These are phyloP conservation scores for Lunasporangiospora selenospora DNA, from an alignment of 192 early-diverging fungal species.

Conservation along the genomic window DNA sequence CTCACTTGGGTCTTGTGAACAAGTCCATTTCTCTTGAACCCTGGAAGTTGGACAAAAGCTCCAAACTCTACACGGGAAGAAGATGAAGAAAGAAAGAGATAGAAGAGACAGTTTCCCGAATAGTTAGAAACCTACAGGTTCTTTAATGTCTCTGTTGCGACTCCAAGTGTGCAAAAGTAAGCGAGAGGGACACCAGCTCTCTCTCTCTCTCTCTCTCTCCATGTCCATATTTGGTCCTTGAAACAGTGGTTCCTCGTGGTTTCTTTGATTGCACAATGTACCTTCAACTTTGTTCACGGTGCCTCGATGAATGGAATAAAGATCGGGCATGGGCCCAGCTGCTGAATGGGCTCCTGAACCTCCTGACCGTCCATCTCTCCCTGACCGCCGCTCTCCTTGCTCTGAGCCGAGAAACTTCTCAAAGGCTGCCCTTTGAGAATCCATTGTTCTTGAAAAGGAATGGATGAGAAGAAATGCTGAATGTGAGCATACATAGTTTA, in stretches of 20 bases:
- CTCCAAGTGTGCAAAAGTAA: no score
- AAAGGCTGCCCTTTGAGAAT: constrained; percentile 49
- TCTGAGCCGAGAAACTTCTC: constrained; percentile 43
- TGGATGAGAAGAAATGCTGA: no score
- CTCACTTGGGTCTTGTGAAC: constrained; percentile 49
- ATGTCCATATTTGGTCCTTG: no score
- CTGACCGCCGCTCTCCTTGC: constrained; percentile 3
- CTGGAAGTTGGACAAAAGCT: constrained; percentile 49
- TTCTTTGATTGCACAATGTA: background rate
- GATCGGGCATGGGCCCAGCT: constrained; percentile 37
- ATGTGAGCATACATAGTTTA: no score
- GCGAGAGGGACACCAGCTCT: no score
- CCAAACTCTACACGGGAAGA: constrained; percentile 53
- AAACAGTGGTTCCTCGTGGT: no score
- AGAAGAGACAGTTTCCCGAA: no score
- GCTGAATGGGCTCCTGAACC: background rate
- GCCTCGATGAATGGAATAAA: constrained; percentile 51
- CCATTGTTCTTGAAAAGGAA: constrained; percentile 18
- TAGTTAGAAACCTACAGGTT: no score
- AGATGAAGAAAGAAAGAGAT: no score
- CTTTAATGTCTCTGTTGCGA: no score
- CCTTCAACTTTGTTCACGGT: constrained; percentile 40
- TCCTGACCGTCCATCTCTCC: background rate
- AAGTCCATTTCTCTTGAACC: constrained; percentile 33
- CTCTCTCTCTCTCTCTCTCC: no score